Base-by-base conservation (phyloP, 2,329 filamentous ascomycete species). In the Aureobasidium sp. region DNA sequence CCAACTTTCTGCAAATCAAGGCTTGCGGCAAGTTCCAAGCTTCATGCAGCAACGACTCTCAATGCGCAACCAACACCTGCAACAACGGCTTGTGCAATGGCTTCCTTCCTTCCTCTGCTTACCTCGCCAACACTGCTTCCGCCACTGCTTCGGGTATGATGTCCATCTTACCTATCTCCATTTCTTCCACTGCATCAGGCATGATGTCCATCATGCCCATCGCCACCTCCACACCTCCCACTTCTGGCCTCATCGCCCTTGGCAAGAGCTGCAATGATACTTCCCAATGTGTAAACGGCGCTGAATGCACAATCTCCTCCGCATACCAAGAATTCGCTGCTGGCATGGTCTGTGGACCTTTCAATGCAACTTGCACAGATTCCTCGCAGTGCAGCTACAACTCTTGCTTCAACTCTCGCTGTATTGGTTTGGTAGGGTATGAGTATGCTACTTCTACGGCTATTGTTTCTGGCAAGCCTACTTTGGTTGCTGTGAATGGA, bases 11-110 rank as follows among this genome's bases (percentile, higher is more conserved):
- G 7, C 62, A 34, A 14, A 66, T 67, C 60, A 62, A 62, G 11
- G 11, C 30, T 1, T 68, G 67, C 53, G 67, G 67, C 27, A 67
- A 65, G 27, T 68, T 67, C 67, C 65, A 68, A 37, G 65, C 67
- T n/a, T 62, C 44, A 1, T 69, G 67, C 62, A 61, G 34, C 3
- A 50, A 13, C n/a, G 61, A 68, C 60, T 53, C 58, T 27, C 67
- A 69, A 21, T 69, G 67, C 48, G 67, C 67, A 5, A 64, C 41
- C 64, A 69, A 69, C 61, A 68, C 67, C 16, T 69, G 67, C 65
- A 62, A 66, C 50, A 62, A 64, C 7, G 66, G 66, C 2, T 50
- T 68, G 21, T 69, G 67, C 65, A 66, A 63, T n/a, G 68, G 68
- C 29, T 64, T 68, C 62, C 50, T 66, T 13, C 16, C 64, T 25